These are phyloP conservation scores for Termitomyces bulborhizus DNA, from an alignment of 768 basidiomycete genomes.

Conservation along the genomic window DNA sequence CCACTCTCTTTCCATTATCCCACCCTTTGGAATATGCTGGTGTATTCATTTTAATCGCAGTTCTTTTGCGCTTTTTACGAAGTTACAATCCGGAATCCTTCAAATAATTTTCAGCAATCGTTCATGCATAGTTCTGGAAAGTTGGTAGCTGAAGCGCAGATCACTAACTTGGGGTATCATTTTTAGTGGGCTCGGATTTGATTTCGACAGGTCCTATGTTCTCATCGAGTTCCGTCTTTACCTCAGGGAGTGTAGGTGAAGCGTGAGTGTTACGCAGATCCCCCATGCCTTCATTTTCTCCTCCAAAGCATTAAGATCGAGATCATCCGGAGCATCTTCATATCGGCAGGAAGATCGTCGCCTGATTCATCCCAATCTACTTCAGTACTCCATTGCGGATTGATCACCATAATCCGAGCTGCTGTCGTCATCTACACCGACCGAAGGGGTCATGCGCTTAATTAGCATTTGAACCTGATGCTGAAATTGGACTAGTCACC, in stretches of 20 bases:
- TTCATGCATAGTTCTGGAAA: slow-evolving; percentile 5
- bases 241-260: neutral
- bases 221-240: neutral
- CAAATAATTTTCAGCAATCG: slow-evolving; percentile 2
- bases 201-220: neutral
- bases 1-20: slow-evolving; percentile 4
- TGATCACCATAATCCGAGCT: neutral
- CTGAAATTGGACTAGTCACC: neutral
- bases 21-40: slow-evolving; percentile 5
- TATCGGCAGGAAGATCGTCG: neutral
- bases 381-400: neutral
- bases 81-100: neutral
- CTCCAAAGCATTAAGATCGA: slow-evolving; percentile 4
- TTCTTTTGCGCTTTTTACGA: neutral
- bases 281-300: neutral
- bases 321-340: neutral
- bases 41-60: neutral
- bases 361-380: neutral
- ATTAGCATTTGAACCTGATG: neutral
- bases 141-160: slow-evolving; percentile 5
- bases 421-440: neutral
- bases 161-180: neutral
- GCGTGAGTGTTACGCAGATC: neutral
- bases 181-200: neutral
- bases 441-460: too few relatives aligned